Evolutionary conservation across 768 basidiomycete genomes (phyloP), one percentile per base, ranked within the genome.

Genomic region (Ramaria sp.): DNA sequence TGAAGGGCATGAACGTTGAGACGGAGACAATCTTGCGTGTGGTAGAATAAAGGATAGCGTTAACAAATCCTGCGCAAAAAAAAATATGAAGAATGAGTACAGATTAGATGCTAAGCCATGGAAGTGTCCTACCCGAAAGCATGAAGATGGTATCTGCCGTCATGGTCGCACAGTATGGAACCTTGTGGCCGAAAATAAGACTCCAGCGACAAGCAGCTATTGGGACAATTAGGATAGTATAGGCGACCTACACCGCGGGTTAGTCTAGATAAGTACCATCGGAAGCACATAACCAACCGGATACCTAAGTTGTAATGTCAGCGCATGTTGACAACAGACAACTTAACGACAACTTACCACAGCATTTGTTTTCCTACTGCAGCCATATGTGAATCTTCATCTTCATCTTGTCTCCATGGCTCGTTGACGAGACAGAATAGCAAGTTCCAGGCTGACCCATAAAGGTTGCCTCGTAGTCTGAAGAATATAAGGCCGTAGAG

Each of bases 331-430:
- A 10, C 13, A n/a, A n/a, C n/a, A n/a, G n/a, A n/a, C n/a, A n/a
- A n/a, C n/a, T n/a, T n/a, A n/a, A n/a, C n/a, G n/a, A n/a, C n/a
- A n/a, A 32, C 28, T 44, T 16, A 41, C 44, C 51, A 48, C 8
- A 61, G 79, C 75, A 79, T 65, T 77, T 78, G 77, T 44, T 74
- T 72, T 56, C 68, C 74, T 3, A 75, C 76, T 37, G 67, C 58
- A 20, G 59, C 57, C 56, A 70, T 60, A 60, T 65, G 66, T 38
- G 59, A 63, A 39, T 67, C 65, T n/a, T n/a, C n/a, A n/a, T n/a
- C 50, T 68, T 67, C 32, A 34, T 34, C 2, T 34, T 34, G 13
- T 64, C 59, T 48, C 61, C 62, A 58, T 67, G 58, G 59, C 63
- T 48, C 61, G 56, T 47, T 49, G 67, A 13, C 32, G 8, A 8